Percentiles rank a stretch among this genome's conserved stretches.
Evolutionary conservation across 345 rosid species (phyloP).

Genomic region (Excoecaria cochinchinensis): DNA sequence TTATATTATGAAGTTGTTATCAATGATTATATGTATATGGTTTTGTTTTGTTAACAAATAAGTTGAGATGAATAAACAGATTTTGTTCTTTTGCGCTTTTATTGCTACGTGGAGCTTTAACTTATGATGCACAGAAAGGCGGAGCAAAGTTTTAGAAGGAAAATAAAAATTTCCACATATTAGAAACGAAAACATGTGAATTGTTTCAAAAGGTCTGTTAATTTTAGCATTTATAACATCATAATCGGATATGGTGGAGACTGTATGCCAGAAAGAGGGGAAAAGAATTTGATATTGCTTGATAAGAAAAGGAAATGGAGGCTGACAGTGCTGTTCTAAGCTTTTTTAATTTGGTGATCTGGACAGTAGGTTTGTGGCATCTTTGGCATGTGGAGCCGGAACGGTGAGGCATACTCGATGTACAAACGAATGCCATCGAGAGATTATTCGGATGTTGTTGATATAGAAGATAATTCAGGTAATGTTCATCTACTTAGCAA

Average conservation of each 20-base stretch:
- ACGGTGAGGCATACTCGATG: constrained; percentile 48
- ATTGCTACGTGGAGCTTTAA: not conserved
- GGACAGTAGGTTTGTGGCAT: constrained; percentile 1
- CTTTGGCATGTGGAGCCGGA: constrained; percentile 65
- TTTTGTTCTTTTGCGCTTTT: not conserved
- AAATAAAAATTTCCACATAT: not conserved
- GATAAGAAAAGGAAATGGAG: not conserved
- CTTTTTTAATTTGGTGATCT: not conserved
- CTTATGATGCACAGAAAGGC: not conserved
- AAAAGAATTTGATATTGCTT: not conserved
- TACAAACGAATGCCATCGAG: constrained; percentile 71
- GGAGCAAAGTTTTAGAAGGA: not conserved
- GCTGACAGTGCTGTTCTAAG: not conserved
- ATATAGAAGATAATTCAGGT: constrained; percentile 70
- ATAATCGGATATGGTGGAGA: not conserved
- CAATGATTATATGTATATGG: not conserved
- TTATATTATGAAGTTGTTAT: not conserved
- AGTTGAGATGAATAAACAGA: not conserved
- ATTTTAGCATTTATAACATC: not conserved
- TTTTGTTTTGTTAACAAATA: not conserved
- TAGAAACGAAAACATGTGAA: not conserved
- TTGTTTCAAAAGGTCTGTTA: not conserved
- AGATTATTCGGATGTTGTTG: constrained; percentile 45
- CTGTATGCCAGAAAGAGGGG: no score
- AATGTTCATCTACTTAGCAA: constrained; percentile 11